Evolutionary conservation across 2,329 filamentous ascomycete species (phyloP).

Genomic region (Penicillium paneum): DNA sequence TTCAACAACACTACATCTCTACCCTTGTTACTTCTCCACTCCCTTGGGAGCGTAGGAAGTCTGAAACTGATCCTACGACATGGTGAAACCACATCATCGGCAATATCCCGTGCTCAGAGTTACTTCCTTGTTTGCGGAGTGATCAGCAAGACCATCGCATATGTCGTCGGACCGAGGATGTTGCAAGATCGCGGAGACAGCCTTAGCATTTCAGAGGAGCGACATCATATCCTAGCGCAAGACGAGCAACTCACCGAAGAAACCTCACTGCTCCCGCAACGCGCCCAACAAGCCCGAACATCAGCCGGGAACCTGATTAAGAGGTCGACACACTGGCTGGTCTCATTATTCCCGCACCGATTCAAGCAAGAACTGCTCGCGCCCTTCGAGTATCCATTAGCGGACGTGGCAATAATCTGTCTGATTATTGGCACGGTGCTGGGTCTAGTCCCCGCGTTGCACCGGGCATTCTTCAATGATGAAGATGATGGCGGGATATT

Average conservation of each 20-base stretch:
- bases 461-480: conserved; percentile 60
- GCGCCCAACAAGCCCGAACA: conserved; percentile 15
- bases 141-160: background rate
- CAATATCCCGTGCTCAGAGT: background rate
- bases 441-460: conserved; percentile 58
- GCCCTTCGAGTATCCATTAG: conserved; percentile 49
- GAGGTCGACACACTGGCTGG: conserved; percentile 25
- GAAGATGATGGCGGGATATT: conserved; percentile 60
- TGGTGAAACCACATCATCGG: background rate
- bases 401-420: conserved; percentile 62
- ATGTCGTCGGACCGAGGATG: background rate
- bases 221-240: background rate
- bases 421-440: conserved; percentile 55
- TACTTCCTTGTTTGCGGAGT: background rate
- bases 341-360: conserved; percentile 33
- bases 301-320: conserved; percentile 21
- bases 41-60: background rate
- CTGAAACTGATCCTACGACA: background rate
- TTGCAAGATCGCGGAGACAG: background rate
- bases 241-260: conserved; percentile 41
- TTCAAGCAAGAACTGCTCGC: conserved; percentile 36
- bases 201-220: background rate
- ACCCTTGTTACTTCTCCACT: background rate
- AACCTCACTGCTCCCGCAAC: conserved; percentile 51
- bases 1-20: background rate